Evolutionary conservation across 306 rosid genomes (phyloP).

Genomic region (Arachis stenosperma): DNA sequence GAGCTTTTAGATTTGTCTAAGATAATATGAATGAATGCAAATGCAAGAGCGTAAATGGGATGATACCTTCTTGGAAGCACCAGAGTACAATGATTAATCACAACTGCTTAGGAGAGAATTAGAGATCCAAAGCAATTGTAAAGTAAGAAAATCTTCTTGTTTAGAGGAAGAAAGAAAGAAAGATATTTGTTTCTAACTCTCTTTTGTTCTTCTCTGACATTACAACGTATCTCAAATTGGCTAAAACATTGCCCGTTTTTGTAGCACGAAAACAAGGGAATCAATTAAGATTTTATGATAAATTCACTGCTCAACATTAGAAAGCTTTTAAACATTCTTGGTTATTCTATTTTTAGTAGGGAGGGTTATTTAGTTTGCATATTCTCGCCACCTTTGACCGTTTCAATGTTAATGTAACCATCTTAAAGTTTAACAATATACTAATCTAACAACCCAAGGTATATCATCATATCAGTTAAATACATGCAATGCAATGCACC

Average conservation of each 20-base stretch:
- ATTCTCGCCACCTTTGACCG: constrained; percentile 39
- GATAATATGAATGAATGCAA: not conserved
- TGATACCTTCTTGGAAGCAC: constrained; percentile 34
- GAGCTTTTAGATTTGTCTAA: not conserved
- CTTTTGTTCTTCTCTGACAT: constrained; percentile 26
- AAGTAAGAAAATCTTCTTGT: too few species aligned
- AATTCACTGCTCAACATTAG: constrained; percentile 22
- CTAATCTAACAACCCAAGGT: too few species aligned
- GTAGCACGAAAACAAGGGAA: constrained; percentile 53
- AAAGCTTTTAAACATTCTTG: constrained; percentile 33
- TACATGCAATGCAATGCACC: constrained; percentile 1
- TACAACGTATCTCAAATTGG: constrained; percentile 39
- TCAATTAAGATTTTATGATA: constrained; percentile 25
- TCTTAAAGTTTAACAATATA: constrained; percentile 5
- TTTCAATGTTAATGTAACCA: constrained; percentile 33
- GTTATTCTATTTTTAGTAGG: constrained; percentile 31
- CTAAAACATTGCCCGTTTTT: constrained; percentile 44
- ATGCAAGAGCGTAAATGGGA: not conserved
- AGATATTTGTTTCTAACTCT: constrained; percentile 40
- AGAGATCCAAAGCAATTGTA: too few species aligned
- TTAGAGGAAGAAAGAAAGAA: constrained; percentile 38
- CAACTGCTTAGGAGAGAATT: not conserved
- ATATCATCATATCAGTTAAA: not conserved
- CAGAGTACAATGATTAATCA: constrained; percentile 9
- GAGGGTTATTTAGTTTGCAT: constrained; percentile 11